Evolutionary conservation across 1,284 basidiomycete genomes (phyloP), one percentile per base, ranked within the genome.

Genomic region (Microstroma glucosiphilum): DNA sequence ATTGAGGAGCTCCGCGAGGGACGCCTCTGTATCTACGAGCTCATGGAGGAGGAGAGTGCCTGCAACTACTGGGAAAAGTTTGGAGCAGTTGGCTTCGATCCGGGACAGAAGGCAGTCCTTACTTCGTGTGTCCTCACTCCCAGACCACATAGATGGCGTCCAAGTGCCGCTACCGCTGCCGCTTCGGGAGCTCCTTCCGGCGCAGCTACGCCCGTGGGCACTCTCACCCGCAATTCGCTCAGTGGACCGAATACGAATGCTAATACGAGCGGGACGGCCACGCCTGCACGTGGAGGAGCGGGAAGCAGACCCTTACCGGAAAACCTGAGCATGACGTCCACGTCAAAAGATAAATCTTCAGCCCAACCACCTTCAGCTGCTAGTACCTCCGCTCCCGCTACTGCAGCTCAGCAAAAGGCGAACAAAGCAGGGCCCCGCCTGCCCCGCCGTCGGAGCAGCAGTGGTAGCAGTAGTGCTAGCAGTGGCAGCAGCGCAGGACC

Each of bases 21-120:
- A 0, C 87, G 91, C 57, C 80, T 96, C 54, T 96, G 92, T 73
- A 96, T 99, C 60, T 97, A 97, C 81, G 94, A 98, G 80, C 84
- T 97, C 60, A 80, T 80, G 79, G 73, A 76, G 12, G 79, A 80
- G 51, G 93, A 96, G 78, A 90, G 88, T 6, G 92, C 92, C 1
- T 92, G 96, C 25, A 93, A 96, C 79, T 98, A 96, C 77, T 97
- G 91, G 90, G 91, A 94, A 56, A 76, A 77, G 61, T 78, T 75
- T 57, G 76, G 76, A 37, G 75, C 76, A 13, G 76, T 79, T 1
- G 63, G 91, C 0, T 96, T 97, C 71, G 92, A 97, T 70, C 81
- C 82, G 6, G 82, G 82, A 66, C 80, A 83, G 74, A 94, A 94
- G 80, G 92, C 92, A 0, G 91, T 97, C 26, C 85, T 96, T 53